Conservation (phyloP, 2,329 filamentous ascomycete species). For the Emydomyces testavorans region DNA sequence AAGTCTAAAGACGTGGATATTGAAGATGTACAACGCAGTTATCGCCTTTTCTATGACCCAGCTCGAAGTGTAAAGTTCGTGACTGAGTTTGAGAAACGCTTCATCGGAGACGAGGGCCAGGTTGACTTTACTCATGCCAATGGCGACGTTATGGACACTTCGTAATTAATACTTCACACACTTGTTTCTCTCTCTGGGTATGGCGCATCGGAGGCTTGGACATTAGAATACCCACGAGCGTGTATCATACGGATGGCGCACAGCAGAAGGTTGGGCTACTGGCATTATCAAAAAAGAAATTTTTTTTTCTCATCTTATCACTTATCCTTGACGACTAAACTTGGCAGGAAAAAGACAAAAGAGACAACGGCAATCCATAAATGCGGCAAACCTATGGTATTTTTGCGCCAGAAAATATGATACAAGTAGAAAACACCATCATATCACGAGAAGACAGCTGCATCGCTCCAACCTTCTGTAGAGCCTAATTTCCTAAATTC, state of each 20-base stretch:
- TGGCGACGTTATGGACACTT: slow-evolving; percentile 60
- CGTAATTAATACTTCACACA: slow-evolving; percentile 30
- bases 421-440: neutral
- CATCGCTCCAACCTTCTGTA: slow-evolving; percentile 44
- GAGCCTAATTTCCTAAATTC: slow-evolving; percentile 57
- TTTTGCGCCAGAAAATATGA: slow-evolving; percentile 4
- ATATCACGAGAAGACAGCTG: slow-evolving; percentile 43
- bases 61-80: slow-evolving; percentile 83
- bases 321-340: no score
- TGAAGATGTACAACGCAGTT: slow-evolving; percentile 86
- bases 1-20: slow-evolving; percentile 72
- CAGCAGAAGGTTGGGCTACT: neutral
- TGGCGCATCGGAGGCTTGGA: slow-evolving; percentile 10
- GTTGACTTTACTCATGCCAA: slow-evolving; percentile 54
- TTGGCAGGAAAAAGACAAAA: no score
- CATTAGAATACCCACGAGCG: neutral
- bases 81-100: slow-evolving; percentile 73
- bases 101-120: slow-evolving; percentile 75
- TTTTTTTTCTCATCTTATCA: neutral
- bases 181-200: slow-evolving; percentile 15
- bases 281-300: neutral
- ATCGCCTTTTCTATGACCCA: slow-evolving; percentile 87
- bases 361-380: neutral
- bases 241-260: slow-evolving; percentile 11
- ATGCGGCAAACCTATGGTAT: neutral